Evolutionary conservation across 2,329 filamentous ascomycete species (phyloP).

Genomic region (Pseudocercospora fijiensis): DNA sequence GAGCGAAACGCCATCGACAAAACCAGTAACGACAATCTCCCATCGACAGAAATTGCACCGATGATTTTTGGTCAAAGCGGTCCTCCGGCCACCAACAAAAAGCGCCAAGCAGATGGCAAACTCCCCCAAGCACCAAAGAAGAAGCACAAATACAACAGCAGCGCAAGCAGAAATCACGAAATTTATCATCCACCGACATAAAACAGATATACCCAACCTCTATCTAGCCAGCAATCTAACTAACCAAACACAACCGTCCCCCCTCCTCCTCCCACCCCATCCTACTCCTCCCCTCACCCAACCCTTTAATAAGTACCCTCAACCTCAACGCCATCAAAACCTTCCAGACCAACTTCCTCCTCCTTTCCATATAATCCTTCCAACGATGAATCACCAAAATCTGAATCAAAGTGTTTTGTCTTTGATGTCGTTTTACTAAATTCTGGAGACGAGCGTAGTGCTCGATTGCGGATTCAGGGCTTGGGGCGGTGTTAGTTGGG

Average conservation of each 20-base stretch:
- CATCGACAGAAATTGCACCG: too few species aligned
- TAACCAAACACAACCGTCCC: slow-evolving; percentile 16
- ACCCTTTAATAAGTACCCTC: slow-evolving; percentile 1
- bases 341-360: slow-evolving; percentile 9
- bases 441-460: slow-evolving; percentile 5
- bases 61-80: too few species aligned
- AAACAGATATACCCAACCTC: too few species aligned
- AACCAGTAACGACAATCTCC: too few species aligned
- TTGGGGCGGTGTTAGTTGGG: neutral
- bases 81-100: neutral
- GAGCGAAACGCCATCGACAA: neutral
- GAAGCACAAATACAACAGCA: neutral
- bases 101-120: neutral
- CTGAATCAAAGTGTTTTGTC: slow-evolving; percentile 5
- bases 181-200: neutral
- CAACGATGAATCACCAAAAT: slow-evolving; percentile 9
- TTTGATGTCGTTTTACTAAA: neutral
- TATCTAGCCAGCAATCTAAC: neutral
- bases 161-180: neutral
- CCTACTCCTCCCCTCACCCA: neutral
- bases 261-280: slow-evolving; percentile 12
- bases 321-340: slow-evolving; percentile 11
- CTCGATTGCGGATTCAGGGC: slow-evolving; percentile 3
- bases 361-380: slow-evolving; percentile 2
- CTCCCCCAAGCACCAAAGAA: neutral